Conservation (phyloP, 495 filamentous ascomycete species). For the Schizothecium vesticola region DNA sequence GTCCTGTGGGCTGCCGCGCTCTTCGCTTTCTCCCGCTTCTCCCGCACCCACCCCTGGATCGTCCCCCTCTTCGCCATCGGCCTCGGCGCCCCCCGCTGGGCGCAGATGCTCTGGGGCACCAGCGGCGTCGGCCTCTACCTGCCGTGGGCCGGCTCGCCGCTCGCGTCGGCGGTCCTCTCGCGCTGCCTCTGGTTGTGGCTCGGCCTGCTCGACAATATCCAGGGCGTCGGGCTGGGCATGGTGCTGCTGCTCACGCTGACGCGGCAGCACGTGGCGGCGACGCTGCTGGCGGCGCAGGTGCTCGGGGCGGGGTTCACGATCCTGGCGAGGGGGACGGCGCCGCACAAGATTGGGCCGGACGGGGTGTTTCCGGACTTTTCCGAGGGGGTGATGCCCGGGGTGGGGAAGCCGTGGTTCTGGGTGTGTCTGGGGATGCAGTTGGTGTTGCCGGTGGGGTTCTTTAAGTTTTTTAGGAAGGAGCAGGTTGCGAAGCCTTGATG, state of each 20-base stretch:
- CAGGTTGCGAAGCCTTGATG: conserved; percentile 59
- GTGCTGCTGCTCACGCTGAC: conserved; percentile 58
- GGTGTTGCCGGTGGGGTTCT: conserved; percentile 53
- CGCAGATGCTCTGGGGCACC: conserved; percentile 59
- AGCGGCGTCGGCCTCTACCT: conserved; percentile 54
- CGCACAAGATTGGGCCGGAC: conserved; percentile 50
- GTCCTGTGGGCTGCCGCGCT: conserved; percentile 50
- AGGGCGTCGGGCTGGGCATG: conserved; percentile 60
- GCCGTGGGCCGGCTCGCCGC: conserved; percentile 51
- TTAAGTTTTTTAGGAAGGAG: conserved; percentile 63
- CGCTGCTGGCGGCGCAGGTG: conserved; percentile 51
- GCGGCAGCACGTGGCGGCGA: conserved; percentile 52
- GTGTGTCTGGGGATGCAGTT: conserved; percentile 54
- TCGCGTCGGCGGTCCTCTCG: conserved; percentile 48
- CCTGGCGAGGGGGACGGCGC: conserved; percentile 44
- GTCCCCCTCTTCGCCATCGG: conserved; percentile 63
- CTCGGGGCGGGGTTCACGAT: conserved; percentile 38
- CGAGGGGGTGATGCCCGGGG: conserved; percentile 21
- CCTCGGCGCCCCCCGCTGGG: conserved; percentile 59
- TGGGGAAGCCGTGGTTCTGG: conserved; percentile 62
- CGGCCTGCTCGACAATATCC: conserved; percentile 57
- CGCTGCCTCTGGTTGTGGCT: conserved; percentile 61
- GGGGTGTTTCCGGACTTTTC: conserved; percentile 55
- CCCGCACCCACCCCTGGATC: conserved; percentile 61
- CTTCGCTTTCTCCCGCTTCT: conserved; percentile 42